phyloP scores from a whole-genome alignment of 768 basidiomycete species.

The Tylopilus sp. region DNA sequence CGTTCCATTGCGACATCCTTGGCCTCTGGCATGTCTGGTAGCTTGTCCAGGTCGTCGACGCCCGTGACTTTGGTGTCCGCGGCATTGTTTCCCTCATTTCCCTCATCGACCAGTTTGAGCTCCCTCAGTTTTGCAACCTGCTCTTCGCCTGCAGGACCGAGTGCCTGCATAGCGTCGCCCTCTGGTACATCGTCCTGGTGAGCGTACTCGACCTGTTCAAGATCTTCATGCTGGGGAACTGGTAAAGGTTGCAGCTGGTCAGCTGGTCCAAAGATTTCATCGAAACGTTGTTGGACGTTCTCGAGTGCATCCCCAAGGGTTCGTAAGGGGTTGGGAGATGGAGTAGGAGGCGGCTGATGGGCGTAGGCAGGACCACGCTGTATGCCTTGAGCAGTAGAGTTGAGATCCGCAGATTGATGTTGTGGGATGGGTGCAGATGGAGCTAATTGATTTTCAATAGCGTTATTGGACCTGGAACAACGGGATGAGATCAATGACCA shows the following conservation, averaged over 20 bases:
- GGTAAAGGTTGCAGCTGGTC: conserved; percentile 33
- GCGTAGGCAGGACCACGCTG: conserved; percentile 44
- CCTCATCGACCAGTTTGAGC: conserved; percentile 70
- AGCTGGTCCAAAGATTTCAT: conserved; percentile 64
- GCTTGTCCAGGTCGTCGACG: conserved; percentile 34
- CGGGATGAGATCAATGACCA: background rate
- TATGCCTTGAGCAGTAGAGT: conserved; percentile 38
- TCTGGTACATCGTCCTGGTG: conserved; percentile 59
- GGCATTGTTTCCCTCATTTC: conserved; percentile 40
- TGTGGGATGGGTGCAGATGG: conserved; percentile 4
- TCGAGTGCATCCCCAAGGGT: conserved; percentile 81
- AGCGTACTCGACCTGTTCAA: conserved; percentile 66
- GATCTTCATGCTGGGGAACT: conserved; percentile 35
- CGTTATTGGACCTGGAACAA: conserved; percentile 12
- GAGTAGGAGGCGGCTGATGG: conserved; percentile 35
- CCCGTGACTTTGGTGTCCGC: conserved; percentile 46
- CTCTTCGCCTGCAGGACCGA: conserved; percentile 84
- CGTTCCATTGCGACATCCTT: conserved; percentile 24
- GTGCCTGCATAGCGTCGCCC: conserved; percentile 78
- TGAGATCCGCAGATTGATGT: conserved; percentile 21
- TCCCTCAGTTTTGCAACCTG: conserved; percentile 79
- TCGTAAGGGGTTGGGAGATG: conserved; percentile 56
- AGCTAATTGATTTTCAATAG: conserved; percentile 7
- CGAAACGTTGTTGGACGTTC: conserved; percentile 78
- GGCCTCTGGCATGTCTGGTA: conserved; percentile 26